Conservation (phyloP, 192 early-diverging fungal species). For the Backusella psychrophila region DNA sequence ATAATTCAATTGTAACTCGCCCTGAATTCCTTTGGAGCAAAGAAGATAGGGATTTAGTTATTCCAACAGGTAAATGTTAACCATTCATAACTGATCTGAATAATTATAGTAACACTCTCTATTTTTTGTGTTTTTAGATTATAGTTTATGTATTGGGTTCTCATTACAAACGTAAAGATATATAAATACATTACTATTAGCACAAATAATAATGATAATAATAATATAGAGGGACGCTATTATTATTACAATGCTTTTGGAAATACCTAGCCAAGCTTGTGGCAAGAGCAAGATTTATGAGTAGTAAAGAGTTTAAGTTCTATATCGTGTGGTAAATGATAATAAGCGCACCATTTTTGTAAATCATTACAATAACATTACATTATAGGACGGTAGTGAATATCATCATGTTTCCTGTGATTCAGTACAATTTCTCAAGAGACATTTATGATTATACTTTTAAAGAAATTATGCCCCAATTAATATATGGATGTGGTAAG, state of each 20-base stretch:
- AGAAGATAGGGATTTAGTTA: constrained; percentile 7
- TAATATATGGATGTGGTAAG: constrained; percentile 30
- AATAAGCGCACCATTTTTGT: not conserved
- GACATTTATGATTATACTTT: constrained; percentile 22
- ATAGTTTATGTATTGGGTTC: constrained; percentile 40
- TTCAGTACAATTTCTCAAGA: constrained; percentile 38
- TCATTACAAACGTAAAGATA: constrained; percentile 40
- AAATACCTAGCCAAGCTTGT: constrained; percentile 43
- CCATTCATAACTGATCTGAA: not conserved
- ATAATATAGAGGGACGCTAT: constrained; percentile 34
- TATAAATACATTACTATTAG: not conserved
- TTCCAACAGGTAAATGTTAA: constrained; percentile 17
- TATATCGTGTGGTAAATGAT: constrained; percentile 35
- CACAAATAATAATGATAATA: not conserved
- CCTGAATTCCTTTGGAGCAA: constrained; percentile 28
- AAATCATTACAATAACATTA: not conserved
- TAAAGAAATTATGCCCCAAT: constrained; percentile 34
- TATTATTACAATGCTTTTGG: constrained; percentile 50
- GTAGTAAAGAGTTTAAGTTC: constrained; percentile 44
- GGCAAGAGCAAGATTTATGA: constrained; percentile 43
- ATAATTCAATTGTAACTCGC: constrained; percentile 12
- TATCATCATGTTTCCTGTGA: constrained; percentile 34
- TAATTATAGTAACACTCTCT: not conserved
- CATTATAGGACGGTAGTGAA: constrained; percentile 25
- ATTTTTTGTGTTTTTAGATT: constrained; percentile 16